Percentiles rank a stretch among this genome's conserved stretches.
Conservation (phyloP, 1,139 yeast genomes). For the Suhomyces bolitotheri region DNA sequence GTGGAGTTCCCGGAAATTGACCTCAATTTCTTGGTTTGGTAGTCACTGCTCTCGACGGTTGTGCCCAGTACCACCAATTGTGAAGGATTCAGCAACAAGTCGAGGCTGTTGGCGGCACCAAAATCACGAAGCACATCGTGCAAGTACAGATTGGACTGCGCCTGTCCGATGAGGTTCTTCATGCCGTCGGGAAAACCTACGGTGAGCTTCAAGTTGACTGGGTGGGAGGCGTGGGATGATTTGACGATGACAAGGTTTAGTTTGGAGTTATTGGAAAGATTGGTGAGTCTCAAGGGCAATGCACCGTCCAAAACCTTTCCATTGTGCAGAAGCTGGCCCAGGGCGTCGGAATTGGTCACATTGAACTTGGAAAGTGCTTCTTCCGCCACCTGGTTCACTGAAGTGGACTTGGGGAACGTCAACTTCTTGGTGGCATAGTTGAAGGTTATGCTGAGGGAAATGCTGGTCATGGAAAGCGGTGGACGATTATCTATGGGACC, state of each 20-base stretch:
- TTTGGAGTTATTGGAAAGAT: conserved; percentile 34
- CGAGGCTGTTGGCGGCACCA: conserved; percentile 9
- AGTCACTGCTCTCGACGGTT: conserved; percentile 10
- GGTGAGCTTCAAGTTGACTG: conserved; percentile 15
- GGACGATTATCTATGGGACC: no score
- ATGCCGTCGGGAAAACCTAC: conserved; percentile 8
- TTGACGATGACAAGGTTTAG: conserved; percentile 25
- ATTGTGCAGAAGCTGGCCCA: conserved; percentile 32
- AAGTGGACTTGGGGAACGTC: conserved; percentile 22
- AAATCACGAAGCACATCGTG: conserved; percentile 12
- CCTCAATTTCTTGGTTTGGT: conserved; percentile 11
- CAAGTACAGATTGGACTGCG: conserved; percentile 9
- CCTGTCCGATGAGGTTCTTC: conserved; percentile 12
- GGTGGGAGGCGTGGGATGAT: conserved; percentile 1
- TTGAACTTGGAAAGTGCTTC: conserved; percentile 30
- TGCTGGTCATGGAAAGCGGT: conserved; percentile 31
- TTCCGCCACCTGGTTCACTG: conserved; percentile 33
- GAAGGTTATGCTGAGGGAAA: conserved; percentile 26
- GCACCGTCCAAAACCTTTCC: conserved; percentile 34
- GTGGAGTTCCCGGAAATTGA: conserved; percentile 17
- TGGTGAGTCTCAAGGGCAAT: conserved; percentile 37
- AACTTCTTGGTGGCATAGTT: conserved; percentile 27
- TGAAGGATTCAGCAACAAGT: conserved; percentile 9
- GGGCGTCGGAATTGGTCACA: conserved; percentile 17
- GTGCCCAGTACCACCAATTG: conserved; percentile 15